Conservation (phyloP, 2,329 filamentous ascomycete species). For the Apiospora sp. region DNA sequence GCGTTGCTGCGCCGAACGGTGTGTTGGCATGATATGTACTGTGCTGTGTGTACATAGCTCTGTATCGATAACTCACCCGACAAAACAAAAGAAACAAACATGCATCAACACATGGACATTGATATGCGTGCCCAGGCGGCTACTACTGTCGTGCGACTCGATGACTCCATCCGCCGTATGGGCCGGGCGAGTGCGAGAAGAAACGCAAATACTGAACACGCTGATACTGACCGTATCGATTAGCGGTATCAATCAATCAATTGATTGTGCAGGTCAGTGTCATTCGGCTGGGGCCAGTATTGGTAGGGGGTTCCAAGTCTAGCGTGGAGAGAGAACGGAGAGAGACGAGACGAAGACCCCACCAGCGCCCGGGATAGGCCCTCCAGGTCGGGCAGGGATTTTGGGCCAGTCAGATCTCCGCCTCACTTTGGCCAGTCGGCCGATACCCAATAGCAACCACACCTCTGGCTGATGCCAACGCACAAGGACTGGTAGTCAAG, state of each 20-base stretch:
- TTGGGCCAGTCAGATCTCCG: constrained; percentile 21
- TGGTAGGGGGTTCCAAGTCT: neutral
- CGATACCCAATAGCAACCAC: constrained; percentile 21
- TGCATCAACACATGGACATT: neutral
- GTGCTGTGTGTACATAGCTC: neutral
- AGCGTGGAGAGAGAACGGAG: constrained; percentile 1
- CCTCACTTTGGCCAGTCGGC: constrained; percentile 12
- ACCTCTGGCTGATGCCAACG: constrained; percentile 20
- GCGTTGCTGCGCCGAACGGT: neutral
- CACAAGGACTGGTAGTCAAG: neutral
- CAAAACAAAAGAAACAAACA: neutral
- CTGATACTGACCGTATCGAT: constrained; percentile 18
- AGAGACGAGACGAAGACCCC: constrained; percentile 9
- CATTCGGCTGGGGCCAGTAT: neutral
- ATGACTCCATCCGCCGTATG: neutral
- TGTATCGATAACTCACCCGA: neutral
- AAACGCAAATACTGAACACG: constrained; percentile 1
- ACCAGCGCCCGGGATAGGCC: constrained; percentile 1
- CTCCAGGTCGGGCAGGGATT: constrained; percentile 15
- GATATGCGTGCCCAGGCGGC: neutral
- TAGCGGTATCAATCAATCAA: neutral
- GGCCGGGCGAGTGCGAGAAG: neutral
- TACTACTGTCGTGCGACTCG: constrained; percentile 20
- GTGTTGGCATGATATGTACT: neutral
- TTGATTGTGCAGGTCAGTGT: neutral